A percentile compares a stretch with the other conserved stretches of the same genome.
Conservation (phyloP, 768 basidiomycete genomes). For the Auriscalpium orientale region DNA sequence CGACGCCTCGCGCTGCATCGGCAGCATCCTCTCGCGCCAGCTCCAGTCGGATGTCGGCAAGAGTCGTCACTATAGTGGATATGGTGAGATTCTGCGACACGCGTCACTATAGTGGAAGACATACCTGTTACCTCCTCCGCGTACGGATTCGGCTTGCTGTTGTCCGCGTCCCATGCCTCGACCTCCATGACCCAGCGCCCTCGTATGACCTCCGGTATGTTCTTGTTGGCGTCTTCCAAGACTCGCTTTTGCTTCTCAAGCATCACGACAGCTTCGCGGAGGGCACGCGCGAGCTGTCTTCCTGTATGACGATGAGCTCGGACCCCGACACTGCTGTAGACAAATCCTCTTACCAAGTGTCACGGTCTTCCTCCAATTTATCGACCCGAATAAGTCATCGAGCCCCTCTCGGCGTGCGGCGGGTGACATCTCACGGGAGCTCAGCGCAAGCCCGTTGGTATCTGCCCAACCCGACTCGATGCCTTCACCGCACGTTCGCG, state of each 20-base stretch:
- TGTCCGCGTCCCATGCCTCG: not conserved
- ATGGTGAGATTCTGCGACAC: not conserved
- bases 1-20: not conserved
- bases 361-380: constrained; percentile 8
- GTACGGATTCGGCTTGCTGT: not conserved
- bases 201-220: not conserved
- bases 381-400: constrained; percentile 5
- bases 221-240: not conserved
- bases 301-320: not conserved
- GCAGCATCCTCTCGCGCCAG: not conserved
- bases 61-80: not conserved
- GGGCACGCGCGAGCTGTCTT: not conserved
- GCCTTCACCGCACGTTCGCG: too few species aligned
- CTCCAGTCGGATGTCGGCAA: not conserved
- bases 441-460: not conserved
- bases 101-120: not conserved
- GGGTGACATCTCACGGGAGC: constrained; percentile 10
- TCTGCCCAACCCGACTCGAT: not conserved
- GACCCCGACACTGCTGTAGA: too few species aligned
- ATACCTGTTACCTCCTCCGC: not conserved
- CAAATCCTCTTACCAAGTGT: not conserved
- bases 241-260: not conserved
- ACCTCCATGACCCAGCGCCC: not conserved
- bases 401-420: constrained; percentile 6
- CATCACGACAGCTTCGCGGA: not conserved